Percentiles rank a stretch among this genome's conserved stretches.
These are phyloP conservation scores for Vigna reflexopilosa DNA, from an alignment of 306 rosid species.

Conservation along the genomic window DNA sequence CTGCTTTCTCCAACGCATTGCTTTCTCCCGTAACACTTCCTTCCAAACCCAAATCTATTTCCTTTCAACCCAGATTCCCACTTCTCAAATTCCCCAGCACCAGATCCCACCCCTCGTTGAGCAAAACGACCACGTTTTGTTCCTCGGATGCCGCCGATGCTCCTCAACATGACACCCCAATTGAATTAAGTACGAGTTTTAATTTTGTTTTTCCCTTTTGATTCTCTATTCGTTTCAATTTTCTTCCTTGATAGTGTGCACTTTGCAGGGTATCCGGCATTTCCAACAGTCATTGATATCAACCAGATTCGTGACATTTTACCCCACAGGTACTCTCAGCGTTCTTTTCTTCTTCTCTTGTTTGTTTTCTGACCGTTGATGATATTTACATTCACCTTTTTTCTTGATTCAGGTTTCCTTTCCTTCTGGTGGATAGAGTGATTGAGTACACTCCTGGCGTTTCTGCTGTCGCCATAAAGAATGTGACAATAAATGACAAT, in stretches of 20 bases:
- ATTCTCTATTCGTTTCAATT: neutral
- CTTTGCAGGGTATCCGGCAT: slow-evolving; percentile 76
- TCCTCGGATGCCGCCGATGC: slow-evolving; percentile 52
- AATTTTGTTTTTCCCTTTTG: neutral
- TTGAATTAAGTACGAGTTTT: slow-evolving; percentile 59
- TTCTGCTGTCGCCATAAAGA: slow-evolving; percentile 66
- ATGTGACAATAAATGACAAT: slow-evolving; percentile 84
- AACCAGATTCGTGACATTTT: slow-evolving; percentile 80
- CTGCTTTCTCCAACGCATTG: slow-evolving; percentile 54
- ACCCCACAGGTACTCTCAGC: slow-evolving; percentile 74
- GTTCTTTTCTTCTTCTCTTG: neutral
- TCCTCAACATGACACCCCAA: slow-evolving; percentile 56
- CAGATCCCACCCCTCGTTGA: slow-evolving; percentile 51
- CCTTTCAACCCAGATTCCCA: slow-evolving; percentile 40
- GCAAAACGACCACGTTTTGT: slow-evolving; percentile 36
- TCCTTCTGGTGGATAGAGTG: slow-evolving; percentile 94
- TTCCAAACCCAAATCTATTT: slow-evolving; percentile 13
- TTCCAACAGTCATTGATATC: slow-evolving; percentile 84
- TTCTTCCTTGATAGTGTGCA: neutral
- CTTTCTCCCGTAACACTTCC: slow-evolving; percentile 43
- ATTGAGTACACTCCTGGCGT: slow-evolving; percentile 70
- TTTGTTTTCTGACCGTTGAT: neutral
- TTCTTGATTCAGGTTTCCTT: slow-evolving; percentile 72
- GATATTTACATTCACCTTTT: neutral
- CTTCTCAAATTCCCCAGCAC: slow-evolving; percentile 38